Percentiles rank a stretch among this genome's conserved stretches.
phyloP scores from a whole-genome alignment of 257 asterid species.

The Cynanchum wilfordii region DNA sequence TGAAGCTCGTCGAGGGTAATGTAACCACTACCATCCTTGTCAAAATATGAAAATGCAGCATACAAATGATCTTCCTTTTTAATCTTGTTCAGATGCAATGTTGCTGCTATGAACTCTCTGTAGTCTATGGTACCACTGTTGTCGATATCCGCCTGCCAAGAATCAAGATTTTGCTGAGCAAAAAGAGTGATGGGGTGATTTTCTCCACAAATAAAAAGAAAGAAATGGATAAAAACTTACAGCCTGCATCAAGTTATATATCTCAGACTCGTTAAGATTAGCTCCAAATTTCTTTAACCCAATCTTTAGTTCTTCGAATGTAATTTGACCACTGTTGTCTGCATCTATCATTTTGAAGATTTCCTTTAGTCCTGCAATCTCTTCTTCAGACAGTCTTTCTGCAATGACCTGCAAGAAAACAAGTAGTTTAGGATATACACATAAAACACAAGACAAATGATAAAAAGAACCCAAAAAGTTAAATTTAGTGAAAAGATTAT shows the following conservation, averaged over 20 bases:
- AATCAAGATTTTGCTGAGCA: background rate
- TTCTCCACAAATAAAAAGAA: too few species aligned
- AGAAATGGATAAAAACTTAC: constrained; percentile 39
- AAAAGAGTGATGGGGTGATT: too few species aligned
- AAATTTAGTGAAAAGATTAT: background rate
- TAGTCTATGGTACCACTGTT: constrained; percentile 89
- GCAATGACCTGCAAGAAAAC: constrained; percentile 61
- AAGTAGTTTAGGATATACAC: constrained; percentile 13
- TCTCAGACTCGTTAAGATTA: constrained; percentile 80
- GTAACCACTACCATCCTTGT: constrained; percentile 81
- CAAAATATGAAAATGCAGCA: constrained; percentile 83
- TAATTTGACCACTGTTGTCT: constrained; percentile 81
- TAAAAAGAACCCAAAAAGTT: background rate
- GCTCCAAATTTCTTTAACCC: constrained; percentile 76
- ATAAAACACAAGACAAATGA: background rate
- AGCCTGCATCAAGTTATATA: constrained; percentile 64
- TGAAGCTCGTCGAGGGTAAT: constrained; percentile 87
- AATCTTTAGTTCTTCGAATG: constrained; percentile 73
- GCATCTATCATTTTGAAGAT: constrained; percentile 75
- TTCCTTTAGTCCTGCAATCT: constrained; percentile 81
- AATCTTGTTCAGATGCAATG: constrained; percentile 77
- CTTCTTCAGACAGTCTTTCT: constrained; percentile 78
- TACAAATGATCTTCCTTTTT: constrained; percentile 68
- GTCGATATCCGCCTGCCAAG: constrained; percentile 67
- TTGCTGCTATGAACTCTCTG: constrained; percentile 88